phyloP scores from a whole-genome alignment of 495 filamentous ascomycete species.

The Podospora appendiculata region DNA sequence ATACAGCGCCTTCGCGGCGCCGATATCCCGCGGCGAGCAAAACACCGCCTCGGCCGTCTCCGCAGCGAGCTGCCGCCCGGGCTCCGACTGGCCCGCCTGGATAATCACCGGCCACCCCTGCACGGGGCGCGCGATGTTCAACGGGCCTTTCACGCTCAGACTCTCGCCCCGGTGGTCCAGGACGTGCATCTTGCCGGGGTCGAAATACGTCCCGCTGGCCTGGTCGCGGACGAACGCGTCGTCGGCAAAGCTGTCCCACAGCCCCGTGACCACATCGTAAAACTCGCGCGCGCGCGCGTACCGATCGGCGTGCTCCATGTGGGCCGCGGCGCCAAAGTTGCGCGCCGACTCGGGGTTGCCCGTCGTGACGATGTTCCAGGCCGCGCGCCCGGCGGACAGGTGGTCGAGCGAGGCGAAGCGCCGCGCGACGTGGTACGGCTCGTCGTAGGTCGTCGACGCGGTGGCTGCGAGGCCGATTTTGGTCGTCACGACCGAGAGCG shows the following conservation, averaged over 20 bases:
- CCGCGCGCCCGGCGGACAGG: conserved; percentile 48
- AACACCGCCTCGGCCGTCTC: conserved; percentile 52
- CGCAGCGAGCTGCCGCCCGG: conserved; percentile 43
- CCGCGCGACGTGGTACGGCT: conserved; percentile 49
- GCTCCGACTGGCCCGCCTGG: conserved; percentile 48
- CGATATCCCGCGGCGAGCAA: conserved; percentile 27
- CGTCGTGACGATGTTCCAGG: conserved; percentile 60
- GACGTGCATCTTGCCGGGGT: conserved; percentile 41
- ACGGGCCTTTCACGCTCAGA: conserved; percentile 36
- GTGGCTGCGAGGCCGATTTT: conserved; percentile 45
- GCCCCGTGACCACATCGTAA: conserved; percentile 44
- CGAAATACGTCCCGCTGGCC: conserved; percentile 39
- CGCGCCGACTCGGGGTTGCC: conserved; percentile 45
- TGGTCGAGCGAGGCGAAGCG: conserved; percentile 55
- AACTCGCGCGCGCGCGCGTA: conserved; percentile 55
- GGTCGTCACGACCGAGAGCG: conserved; percentile 43
- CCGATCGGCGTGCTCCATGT: conserved; percentile 51
- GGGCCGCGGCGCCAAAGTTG: conserved; percentile 45
- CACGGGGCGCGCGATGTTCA: conserved; percentile 46
- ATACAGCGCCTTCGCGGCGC: conserved; percentile 42
- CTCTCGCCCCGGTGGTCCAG: conserved; percentile 44
- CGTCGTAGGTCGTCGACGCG: conserved; percentile 46
- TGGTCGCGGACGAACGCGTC: conserved; percentile 44
- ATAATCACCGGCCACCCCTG: conserved; percentile 52
- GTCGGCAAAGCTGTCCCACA: conserved; percentile 51